Percentiles rank a stretch among this genome's conserved stretches.
Conservation (phyloP, 805 yeast genomes). For the Yamadazyma scolyti region DNA sequence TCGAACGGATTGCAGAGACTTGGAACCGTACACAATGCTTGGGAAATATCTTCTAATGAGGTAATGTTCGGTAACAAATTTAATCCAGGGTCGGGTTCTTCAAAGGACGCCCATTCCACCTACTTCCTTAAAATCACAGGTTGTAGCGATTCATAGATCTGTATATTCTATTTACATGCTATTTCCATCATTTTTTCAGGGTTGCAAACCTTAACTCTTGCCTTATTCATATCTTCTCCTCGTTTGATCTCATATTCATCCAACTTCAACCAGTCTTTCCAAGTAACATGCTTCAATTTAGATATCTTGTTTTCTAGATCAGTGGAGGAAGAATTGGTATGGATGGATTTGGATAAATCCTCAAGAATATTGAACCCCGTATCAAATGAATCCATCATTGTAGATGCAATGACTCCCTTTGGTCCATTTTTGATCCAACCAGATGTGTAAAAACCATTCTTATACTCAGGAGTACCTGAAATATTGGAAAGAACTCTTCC, state of each 20-base stretch:
- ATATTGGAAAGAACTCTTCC: conserved; percentile 26
- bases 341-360: conserved; percentile 43
- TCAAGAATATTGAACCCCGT: conserved; percentile 63
- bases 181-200: conserved; percentile 47
- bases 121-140: conserved; percentile 29
- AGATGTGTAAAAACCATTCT: conserved; percentile 62
- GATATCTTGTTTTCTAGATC: conserved; percentile 13
- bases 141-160: conserved; percentile 15
- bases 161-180: conserved; percentile 17
- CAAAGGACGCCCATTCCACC: conserved; percentile 27
- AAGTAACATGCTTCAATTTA: conserved; percentile 32
- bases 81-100: conserved; percentile 19
- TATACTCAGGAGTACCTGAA: conserved; percentile 17
- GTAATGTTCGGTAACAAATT: conserved; percentile 10
- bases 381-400: conserved; percentile 79
- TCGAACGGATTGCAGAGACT: conserved; percentile 14
- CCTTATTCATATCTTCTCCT: conserved; percentile 50
- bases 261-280: conserved; percentile 67
- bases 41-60: conserved; percentile 3
- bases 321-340: conserved; percentile 9
- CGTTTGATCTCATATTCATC: conserved; percentile 47
- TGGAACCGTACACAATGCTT: conserved; percentile 5
- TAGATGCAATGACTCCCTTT: conserved; percentile 84
- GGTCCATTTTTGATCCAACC: conserved; percentile 94
- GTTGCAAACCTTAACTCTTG: conserved; percentile 54